phyloP scores from a whole-genome alignment of 257 asterid species.

The Solanum okadae region DNA sequence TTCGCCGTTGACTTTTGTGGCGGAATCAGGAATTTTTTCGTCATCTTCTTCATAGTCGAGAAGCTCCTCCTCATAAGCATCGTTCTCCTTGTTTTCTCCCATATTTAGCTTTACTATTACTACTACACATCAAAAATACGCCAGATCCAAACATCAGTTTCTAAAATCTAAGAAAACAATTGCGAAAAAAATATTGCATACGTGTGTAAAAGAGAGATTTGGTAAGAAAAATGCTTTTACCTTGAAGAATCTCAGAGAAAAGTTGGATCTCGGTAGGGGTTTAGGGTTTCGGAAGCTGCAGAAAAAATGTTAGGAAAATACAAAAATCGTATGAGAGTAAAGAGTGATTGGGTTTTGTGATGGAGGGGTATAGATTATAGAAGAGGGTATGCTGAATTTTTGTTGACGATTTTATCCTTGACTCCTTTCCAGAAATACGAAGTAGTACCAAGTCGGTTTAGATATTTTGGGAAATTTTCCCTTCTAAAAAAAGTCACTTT shows the following conservation, averaged over 20 bases:
- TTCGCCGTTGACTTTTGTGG: slow-evolving; percentile 71
- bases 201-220: neutral
- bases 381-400: neutral
- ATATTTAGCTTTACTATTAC: slow-evolving; percentile 12
- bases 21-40: slow-evolving; percentile 61
- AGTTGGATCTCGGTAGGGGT: neutral
- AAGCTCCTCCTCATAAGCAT: slow-evolving; percentile 91
- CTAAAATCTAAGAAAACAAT: neutral
- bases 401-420: neutral
- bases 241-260: slow-evolving; percentile 7
- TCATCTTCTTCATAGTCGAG: slow-evolving; percentile 95
- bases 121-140: neutral
- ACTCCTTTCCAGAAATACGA: neutral
- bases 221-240: neutral
- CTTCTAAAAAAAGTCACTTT: neutral
- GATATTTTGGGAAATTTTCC: neutral
- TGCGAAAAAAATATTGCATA: neutral
- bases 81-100: slow-evolving; percentile 78
- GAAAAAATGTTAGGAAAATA: neutral
- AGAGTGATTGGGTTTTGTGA: neutral
- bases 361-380: neutral
- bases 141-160: slow-evolving; percentile 7
- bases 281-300: slow-evolving; percentile 21
- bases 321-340: neutral
- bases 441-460: neutral